phyloP scores from a whole-genome alignment of 139 green algal species.

The Closterium sp. region DNA sequence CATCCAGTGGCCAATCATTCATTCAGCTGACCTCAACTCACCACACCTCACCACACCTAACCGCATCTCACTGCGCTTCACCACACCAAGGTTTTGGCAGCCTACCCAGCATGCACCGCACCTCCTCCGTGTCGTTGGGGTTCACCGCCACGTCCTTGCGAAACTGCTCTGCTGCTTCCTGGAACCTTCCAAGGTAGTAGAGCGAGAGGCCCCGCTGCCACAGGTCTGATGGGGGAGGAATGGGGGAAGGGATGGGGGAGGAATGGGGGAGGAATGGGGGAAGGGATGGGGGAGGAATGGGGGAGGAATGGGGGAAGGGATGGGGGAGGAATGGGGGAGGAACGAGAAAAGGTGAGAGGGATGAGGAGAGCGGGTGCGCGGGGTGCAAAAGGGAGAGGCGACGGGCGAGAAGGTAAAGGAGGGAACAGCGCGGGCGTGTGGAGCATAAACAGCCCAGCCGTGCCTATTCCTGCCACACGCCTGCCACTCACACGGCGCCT shows the following conservation, averaged over 20 bases:
- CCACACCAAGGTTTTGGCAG: neutral
- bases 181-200: constrained; percentile 47
- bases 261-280: neutral
- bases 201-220: constrained; percentile 45
- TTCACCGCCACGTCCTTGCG: constrained; percentile 77
- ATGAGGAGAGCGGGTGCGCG: neutral
- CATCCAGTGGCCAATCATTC: too few species aligned
- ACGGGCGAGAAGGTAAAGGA: neutral
- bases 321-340: neutral
- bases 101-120: neutral
- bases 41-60: too few species aligned
- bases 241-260: neutral
- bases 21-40: too few species aligned
- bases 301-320: neutral
- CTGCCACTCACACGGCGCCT: too few species aligned
- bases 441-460: too few species aligned
- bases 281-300: neutral
- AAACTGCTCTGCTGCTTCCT: constrained; percentile 69
- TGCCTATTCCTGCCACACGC: too few species aligned
- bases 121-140: constrained; percentile 79
- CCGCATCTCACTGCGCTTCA: constrained; percentile 2
- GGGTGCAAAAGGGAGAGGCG: neutral
- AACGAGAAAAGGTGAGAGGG: too few species aligned
- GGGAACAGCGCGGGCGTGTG: too few species aligned
- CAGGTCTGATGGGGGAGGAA: constrained; percentile 2